phyloP scores from a whole-genome alignment of 1,284 basidiomycete species.

The Cryptococcus sp. region DNA sequence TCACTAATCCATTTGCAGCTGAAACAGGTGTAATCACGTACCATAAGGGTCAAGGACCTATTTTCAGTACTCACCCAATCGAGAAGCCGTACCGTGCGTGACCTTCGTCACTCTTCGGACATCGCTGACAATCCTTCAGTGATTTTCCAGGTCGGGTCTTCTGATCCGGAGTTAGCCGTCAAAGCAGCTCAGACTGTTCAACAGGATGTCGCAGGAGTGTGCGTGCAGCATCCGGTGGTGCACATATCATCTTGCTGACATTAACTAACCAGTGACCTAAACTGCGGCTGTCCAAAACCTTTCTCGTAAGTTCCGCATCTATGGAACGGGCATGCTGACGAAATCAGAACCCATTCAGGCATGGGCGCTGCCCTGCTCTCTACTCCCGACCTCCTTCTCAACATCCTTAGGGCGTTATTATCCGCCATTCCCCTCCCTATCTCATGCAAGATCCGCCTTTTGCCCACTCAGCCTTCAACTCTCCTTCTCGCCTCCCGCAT shows the following conservation, averaged over 20 bases:
- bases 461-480: conserved; percentile 83
- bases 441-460: conserved; percentile 85
- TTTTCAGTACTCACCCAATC: conserved; percentile 90
- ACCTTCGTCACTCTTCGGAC: neutral
- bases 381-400: conserved; percentile 84
- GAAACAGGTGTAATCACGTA: conserved; percentile 85
- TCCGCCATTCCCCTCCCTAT: conserved; percentile 75
- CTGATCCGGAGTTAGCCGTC: conserved; percentile 83
- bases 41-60: conserved; percentile 66
- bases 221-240: conserved; percentile 9
- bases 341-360: conserved; percentile 67
- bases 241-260: conserved; percentile 5
- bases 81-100: conserved; percentile 72
- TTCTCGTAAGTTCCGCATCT: conserved; percentile 61
- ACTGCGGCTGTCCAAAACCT: conserved; percentile 81
- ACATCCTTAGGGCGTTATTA: conserved; percentile 75
- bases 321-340: neutral
- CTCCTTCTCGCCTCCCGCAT: conserved; percentile 81
- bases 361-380: conserved; percentile 96
- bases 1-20: conserved; percentile 54
- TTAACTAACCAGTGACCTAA: conserved; percentile 38
- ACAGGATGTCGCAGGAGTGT: conserved; percentile 84
- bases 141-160: conserved; percentile 77
- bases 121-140: conserved; percentile 25
- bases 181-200: conserved; percentile 83